Evolutionary conservation across 202 grass and related monocot species (phyloP).

Genomic region (Cymbopogon flexuosus): DNA sequence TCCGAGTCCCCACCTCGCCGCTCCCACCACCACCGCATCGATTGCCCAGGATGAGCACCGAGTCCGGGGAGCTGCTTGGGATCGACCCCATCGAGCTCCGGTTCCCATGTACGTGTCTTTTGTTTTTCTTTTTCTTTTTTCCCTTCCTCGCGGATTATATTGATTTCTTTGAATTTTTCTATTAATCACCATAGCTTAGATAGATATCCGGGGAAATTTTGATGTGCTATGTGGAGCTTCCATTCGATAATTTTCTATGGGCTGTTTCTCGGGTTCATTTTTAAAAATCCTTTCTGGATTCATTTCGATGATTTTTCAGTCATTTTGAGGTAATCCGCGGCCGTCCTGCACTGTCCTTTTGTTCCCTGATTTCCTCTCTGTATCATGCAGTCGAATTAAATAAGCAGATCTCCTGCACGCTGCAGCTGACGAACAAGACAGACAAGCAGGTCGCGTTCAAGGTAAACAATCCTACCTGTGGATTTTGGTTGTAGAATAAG

Average conservation of each 20-base stretch:
- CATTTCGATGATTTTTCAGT: neutral
- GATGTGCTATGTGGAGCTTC: neutral
- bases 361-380: constrained; percentile 13
- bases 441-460: constrained; percentile 70
- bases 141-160: neutral
- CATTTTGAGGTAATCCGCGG: neutral
- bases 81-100: constrained; percentile 74
- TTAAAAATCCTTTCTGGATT: neutral
- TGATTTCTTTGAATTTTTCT: neutral
- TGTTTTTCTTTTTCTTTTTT: neutral
- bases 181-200: neutral
- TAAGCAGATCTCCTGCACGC: constrained; percentile 82
- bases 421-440: constrained; percentile 75
- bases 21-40: neutral
- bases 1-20: constrained; percentile 7
- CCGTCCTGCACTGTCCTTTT: constrained; percentile 6
- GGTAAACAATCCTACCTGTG: constrained; percentile 32
- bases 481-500: neutral
- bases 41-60: constrained; percentile 35
- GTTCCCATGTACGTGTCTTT: constrained; percentile 58
- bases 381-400: constrained; percentile 61
- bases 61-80: constrained; percentile 53
- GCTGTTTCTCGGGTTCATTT: neutral
- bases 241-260: neutral
- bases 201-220: neutral